Base-by-base conservation (phyloP, 805 yeast genomes). In the Candida pseudofarinosa region DNA sequence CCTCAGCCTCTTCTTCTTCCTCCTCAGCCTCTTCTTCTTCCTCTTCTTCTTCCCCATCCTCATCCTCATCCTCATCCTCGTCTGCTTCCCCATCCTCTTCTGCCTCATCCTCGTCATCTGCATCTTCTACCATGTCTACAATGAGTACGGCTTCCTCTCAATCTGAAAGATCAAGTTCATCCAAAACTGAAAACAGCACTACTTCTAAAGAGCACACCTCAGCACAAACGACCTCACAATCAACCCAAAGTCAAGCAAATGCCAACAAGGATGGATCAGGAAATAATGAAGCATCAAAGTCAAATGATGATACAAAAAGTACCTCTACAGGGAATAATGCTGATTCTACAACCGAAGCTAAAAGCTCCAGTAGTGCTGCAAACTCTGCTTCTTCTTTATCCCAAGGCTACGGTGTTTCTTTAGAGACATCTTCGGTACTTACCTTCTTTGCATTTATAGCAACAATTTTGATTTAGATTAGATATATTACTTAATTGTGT, bases 41-140 rank as follows among this genome's bases (percentile, higher is more conserved):
- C 12, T 19, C 18, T n/a, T 13, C 43, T 40, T 35, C 48, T 17
- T 31, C 46, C 13, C 39, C 50, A n/a, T 35, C 44, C 14, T 15
- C 44, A 47, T 43, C 37, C 37, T 51, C 31, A 28, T 19, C 60
- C 16, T 20, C 56, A 28, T 40, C 49, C 12, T 20, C 45, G 6
- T 12, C 44, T n/a, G 35, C 44, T 33, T 18, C 44, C 10, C 8
- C 35, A 12, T 14, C 49, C 32, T 28, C 47, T 3, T 8, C 47
- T 14, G 14, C 42, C 4, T 17, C 46, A 15, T 19, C 46, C 10
- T 31, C 44, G 7, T 15, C 46, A 4, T 13, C 43, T 12, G 18
- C 43, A 4, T 12, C 44, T 14, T 39, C 44, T 33, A 16, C 44
- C 7, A 12, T 32, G 7, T 17, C 49, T 31, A 19, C 47, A 3